phyloP scores from a whole-genome alignment of 2,329 filamentous ascomycete genomes.

The Colletotrichum abscissum region DNA sequence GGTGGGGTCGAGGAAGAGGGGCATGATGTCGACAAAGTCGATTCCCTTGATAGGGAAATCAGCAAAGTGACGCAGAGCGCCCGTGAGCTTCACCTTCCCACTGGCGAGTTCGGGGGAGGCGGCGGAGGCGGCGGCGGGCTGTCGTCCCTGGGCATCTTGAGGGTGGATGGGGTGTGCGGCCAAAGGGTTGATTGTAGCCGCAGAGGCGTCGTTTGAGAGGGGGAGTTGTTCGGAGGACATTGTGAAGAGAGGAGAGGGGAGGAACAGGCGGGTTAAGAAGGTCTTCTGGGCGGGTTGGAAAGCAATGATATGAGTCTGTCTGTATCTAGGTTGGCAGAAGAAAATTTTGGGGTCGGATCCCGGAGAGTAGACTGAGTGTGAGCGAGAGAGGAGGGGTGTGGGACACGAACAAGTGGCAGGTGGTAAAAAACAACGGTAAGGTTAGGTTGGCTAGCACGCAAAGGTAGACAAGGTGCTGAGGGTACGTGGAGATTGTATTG shows the following conservation, averaged over 20 bases:
- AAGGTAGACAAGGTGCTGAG: slow-evolving; percentile 6
- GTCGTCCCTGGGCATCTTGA: slow-evolving; percentile 72
- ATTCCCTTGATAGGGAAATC: slow-evolving; percentile 95
- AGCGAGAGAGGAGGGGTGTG: slow-evolving; percentile 29
- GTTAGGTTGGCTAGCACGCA: too few species aligned
- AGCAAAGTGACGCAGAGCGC: slow-evolving; percentile 83
- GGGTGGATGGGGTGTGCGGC: slow-evolving; percentile 44
- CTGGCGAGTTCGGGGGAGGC: slow-evolving; percentile 73
- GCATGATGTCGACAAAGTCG: slow-evolving; percentile 97
- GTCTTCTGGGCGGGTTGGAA: slow-evolving; percentile 38
- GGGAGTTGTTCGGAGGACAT: slow-evolving; percentile 43
- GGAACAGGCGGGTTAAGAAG: slow-evolving; percentile 39
- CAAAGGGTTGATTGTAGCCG: slow-evolving; percentile 43
- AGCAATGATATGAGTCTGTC: slow-evolving; percentile 31
- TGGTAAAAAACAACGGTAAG: background rate
- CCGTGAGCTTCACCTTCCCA: slow-evolving; percentile 77
- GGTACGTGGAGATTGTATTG: slow-evolving; percentile 30
- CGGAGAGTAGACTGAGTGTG: slow-evolving; percentile 17
- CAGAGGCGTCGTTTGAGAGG: slow-evolving; percentile 31
- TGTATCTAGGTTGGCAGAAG: slow-evolving; percentile 35
- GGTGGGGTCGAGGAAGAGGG: slow-evolving; percentile 84
- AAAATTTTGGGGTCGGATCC: slow-evolving; percentile 39
- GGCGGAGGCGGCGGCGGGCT: slow-evolving; percentile 71
- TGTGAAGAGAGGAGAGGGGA: slow-evolving; percentile 47
- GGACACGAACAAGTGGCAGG: slow-evolving; percentile 22